Conservation (phyloP, 2,329 filamentous ascomycete genomes). For the Xylariaceae sp. region DNA sequence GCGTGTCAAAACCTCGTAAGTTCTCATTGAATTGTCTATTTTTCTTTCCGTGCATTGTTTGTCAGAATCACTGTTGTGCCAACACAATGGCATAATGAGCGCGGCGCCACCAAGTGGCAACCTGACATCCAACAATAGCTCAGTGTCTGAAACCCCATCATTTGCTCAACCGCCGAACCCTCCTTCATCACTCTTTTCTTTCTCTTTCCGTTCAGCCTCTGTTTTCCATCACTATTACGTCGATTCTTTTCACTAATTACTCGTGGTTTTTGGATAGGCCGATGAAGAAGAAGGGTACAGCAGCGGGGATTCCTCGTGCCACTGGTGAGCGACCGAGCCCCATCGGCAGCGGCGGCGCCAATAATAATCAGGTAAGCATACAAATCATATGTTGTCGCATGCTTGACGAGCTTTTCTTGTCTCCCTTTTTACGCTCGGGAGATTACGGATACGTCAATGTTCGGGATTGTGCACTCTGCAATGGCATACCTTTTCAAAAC, state of each 20-base stretch:
- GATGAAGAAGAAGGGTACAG: conserved; percentile 69
- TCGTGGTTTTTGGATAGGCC: conserved; percentile 48
- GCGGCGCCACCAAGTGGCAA: conserved; percentile 32
- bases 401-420: neutral
- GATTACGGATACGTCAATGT: no score
- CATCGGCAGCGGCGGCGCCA: conserved; percentile 52
- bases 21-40: conserved; percentile 26
- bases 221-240: conserved; percentile 11
- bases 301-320: conserved; percentile 63
- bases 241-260: conserved; percentile 20
- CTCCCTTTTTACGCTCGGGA: neutral
- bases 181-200: neutral
- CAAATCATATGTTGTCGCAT: neutral
- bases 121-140: conserved; percentile 32
- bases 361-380: conserved; percentile 50
- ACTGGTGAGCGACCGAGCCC: conserved; percentile 63
- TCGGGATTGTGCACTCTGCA: neutral
- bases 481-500: neutral
- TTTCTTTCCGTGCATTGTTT: conserved; percentile 14
- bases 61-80: conserved; percentile 24
- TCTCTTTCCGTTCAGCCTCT: conserved; percentile 4
- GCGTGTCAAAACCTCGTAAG: conserved; percentile 67
- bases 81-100: no score
- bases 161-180: conserved; percentile 5
- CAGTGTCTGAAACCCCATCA: conserved; percentile 17